phyloP scores from a whole-genome alignment of 2,329 filamentous ascomycete genomes.

The Trichoderma lentiforme region DNA sequence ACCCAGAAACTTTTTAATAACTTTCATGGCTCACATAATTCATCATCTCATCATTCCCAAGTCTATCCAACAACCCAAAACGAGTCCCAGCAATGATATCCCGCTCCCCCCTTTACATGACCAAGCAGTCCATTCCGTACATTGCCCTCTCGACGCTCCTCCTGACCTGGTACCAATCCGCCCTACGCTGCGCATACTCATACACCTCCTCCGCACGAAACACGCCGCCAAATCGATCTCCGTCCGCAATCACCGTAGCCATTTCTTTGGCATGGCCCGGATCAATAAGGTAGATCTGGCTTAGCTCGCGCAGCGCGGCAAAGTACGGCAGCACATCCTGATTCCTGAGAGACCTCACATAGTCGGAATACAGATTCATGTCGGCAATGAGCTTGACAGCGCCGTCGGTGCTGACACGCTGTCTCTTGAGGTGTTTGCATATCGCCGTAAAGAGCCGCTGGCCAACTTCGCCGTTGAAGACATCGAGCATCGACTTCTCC shows the following conservation, averaged over 20 bases:
- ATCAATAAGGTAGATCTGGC: constrained; percentile 93
- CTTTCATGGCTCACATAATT: constrained; percentile 4
- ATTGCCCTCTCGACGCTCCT: constrained; percentile 90
- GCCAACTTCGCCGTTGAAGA: constrained; percentile 97
- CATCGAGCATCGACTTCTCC: constrained; percentile 96
- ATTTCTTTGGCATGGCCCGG: constrained; percentile 83
- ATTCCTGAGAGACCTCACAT: constrained; percentile 78
- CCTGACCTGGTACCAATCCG: constrained; percentile 92
- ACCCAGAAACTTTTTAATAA: neutral
- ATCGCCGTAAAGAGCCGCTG: constrained; percentile 85
- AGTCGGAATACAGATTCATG: constrained; percentile 90
- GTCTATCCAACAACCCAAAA: neutral
- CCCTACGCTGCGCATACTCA: constrained; percentile 89
- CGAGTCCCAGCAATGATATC: neutral
- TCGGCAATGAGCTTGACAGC: constrained; percentile 92
- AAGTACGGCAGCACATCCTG: constrained; percentile 85
- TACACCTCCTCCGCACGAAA: constrained; percentile 96
- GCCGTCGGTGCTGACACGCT: constrained; percentile 84
- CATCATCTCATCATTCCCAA: constrained; percentile 1
- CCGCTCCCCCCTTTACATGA: constrained; percentile 61
- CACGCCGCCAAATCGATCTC: constrained; percentile 83
- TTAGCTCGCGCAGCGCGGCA: constrained; percentile 82
- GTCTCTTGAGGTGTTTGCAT: constrained; percentile 96
- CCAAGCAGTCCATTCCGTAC: constrained; percentile 85
- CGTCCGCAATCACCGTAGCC: constrained; percentile 90